Evolutionary conservation across 1,139 yeast species (phyloP).

Genomic region (Blastobotrys arbuscula): DNA sequence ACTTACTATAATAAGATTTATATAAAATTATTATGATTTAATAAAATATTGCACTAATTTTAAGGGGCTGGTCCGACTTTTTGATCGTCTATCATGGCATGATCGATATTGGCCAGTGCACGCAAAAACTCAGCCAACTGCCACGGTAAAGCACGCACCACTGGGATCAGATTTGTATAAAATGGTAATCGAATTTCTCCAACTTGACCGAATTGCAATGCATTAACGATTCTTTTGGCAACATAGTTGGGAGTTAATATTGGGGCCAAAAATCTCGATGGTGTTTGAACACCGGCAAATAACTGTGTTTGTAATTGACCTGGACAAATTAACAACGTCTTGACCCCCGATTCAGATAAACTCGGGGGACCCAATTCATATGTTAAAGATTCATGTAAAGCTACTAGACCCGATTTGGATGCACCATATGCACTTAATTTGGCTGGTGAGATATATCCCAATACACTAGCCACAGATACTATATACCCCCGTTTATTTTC

Average conservation of each 20-base stretch:
- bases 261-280: conserved; percentile 73
- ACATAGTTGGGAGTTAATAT: conserved; percentile 63
- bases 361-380: conserved; percentile 49
- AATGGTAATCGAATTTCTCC: conserved; percentile 71
- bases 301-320: conserved; percentile 75
- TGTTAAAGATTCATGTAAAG: conserved; percentile 76
- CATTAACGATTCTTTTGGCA: conserved; percentile 52
- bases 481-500: conserved; percentile 62
- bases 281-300: conserved; percentile 68
- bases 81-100: conserved; percentile 4
- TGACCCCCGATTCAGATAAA: conserved; percentile 26
- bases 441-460: conserved; percentile 84
- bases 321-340: conserved; percentile 73
- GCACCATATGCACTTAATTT: conserved; percentile 81
- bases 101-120: conserved; percentile 57
- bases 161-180: conserved; percentile 67
- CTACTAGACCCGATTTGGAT: conserved; percentile 77
- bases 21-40: background rate
- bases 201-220: conserved; percentile 54
- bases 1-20: too few relatives aligned
- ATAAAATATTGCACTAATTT: background rate
- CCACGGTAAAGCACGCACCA: conserved; percentile 70
- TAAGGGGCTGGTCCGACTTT: background rate
- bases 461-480: conserved; percentile 72
- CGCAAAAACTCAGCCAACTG: conserved; percentile 55